Conservation (phyloP, 2,329 filamentous ascomycete species). For the Basipetospora chlamydospora region DNA sequence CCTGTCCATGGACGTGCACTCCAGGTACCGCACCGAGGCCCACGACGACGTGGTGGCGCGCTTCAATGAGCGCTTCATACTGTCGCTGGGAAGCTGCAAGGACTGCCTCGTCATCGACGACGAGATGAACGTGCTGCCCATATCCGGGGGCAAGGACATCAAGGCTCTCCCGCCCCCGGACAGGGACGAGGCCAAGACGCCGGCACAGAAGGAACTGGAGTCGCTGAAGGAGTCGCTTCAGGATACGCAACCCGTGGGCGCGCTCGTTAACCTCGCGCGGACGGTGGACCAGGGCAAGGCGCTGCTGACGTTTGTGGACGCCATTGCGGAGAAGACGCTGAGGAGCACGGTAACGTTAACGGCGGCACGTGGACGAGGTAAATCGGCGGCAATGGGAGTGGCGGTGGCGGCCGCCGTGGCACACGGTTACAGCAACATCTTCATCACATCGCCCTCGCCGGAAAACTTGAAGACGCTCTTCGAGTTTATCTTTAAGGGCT, state of each 20-base stretch:
- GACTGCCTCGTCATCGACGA: slow-evolving; percentile 94
- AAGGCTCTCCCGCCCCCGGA: slow-evolving; percentile 66
- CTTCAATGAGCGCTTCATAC: slow-evolving; percentile 94
- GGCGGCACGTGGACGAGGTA: slow-evolving; percentile 85
- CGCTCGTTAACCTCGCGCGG: slow-evolving; percentile 68
- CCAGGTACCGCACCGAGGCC: slow-evolving; percentile 88
- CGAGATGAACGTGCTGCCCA: slow-evolving; percentile 91
- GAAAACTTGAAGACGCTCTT: slow-evolving; percentile 98
- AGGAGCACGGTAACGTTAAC: slow-evolving; percentile 88
- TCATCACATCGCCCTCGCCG: slow-evolving; percentile 93
- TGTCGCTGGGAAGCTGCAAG: slow-evolving; percentile 89
- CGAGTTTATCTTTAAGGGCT: slow-evolving; percentile 96
- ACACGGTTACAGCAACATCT: slow-evolving; percentile 97
- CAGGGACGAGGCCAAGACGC: slow-evolving; percentile 56
- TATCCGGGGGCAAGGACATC: slow-evolving; percentile 87
- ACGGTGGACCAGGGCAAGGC: slow-evolving; percentile 96
- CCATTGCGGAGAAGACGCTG: slow-evolving; percentile 89
- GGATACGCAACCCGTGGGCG: slow-evolving; percentile 75
- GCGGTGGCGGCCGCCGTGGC: slow-evolving; percentile 88
- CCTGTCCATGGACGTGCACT: slow-evolving; percentile 94
- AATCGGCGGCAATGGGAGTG: slow-evolving; percentile 89
- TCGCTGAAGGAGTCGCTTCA: slow-evolving; percentile 75
- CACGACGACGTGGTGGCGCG: slow-evolving; percentile 87
- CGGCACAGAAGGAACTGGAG: slow-evolving; percentile 62
- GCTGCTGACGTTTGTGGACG: slow-evolving; percentile 89